Evolutionary conservation across 225 moss, liverwort and hornwort species (phyloP).

Genomic region (Thuidium tamariscinum): DNA sequence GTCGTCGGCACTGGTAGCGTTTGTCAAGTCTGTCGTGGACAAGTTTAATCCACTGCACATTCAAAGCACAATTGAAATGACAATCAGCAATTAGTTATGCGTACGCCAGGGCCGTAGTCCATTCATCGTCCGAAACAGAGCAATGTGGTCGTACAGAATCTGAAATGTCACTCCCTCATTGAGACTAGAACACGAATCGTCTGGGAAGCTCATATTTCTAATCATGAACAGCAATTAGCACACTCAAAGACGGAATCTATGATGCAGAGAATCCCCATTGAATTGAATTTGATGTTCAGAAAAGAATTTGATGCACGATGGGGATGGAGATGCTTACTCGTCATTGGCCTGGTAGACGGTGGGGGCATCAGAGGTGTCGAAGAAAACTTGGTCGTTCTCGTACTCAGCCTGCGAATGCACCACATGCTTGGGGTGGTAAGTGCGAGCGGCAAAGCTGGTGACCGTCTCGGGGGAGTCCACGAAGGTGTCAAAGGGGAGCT

Average conservation of each 20-base stretch:
- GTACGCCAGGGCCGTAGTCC: not conserved
- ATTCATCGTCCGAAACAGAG: not conserved
- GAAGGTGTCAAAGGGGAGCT: not conserved
- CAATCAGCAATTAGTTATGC: not conserved
- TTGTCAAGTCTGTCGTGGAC: not conserved
- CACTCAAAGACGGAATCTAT: too few relatives aligned
- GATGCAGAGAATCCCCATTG: not conserved
- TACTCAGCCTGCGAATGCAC: not conserved
- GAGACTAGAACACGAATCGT: not conserved
- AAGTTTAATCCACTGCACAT: not conserved
- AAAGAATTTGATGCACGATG: not conserved
- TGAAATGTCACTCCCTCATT: not conserved
- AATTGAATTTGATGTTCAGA: not conserved
- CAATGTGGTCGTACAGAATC: not conserved
- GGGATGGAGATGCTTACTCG: not conserved
- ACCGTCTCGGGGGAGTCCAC: slow-evolving; percentile 8
- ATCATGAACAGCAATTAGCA: not conserved
- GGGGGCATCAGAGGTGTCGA: slow-evolving; percentile 4
- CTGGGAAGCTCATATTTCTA: not conserved
- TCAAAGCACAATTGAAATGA: not conserved
- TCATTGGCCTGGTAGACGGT: not conserved
- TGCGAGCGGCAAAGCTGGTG: not conserved
- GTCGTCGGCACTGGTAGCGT: not conserved
- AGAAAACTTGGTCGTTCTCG: slow-evolving; percentile 8
- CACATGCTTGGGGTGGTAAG: not conserved